A percentile compares a stretch with the other conserved stretches of the same genome.
Conservation (phyloP, 768 basidiomycete species). For the Tulasnella sp. region DNA sequence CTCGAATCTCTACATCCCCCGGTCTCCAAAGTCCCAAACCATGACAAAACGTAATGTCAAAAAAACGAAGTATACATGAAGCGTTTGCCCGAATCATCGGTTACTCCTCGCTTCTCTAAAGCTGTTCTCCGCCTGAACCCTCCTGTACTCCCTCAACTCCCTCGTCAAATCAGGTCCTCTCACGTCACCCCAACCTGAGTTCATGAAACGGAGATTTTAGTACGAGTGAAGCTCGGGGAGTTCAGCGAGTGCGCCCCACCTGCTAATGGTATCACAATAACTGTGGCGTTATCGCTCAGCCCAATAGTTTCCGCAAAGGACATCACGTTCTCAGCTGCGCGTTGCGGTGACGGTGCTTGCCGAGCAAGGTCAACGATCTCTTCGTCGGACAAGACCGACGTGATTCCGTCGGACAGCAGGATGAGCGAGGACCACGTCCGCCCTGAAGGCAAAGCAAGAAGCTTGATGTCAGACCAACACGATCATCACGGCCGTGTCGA, state of each 20-base stretch:
- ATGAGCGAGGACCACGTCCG: slow-evolving; percentile 81
- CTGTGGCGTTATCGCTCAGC: slow-evolving; percentile 88
- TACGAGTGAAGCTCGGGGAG: neutral
- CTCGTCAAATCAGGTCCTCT: slow-evolving; percentile 76
- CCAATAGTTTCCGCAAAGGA: slow-evolving; percentile 82
- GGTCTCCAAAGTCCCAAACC: neutral
- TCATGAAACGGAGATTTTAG: too few species aligned
- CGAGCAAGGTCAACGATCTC: slow-evolving; percentile 91
- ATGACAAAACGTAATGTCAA: neutral
- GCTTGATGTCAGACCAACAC: neutral
- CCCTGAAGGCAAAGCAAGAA: too few species aligned
- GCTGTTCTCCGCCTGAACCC: slow-evolving; percentile 36
- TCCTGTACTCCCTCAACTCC: slow-evolving; percentile 76
- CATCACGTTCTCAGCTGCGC: slow-evolving; percentile 78
- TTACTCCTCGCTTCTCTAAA: slow-evolving; percentile 37
- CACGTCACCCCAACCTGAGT: slow-evolving; percentile 77
- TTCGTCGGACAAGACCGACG: slow-evolving; percentile 85
- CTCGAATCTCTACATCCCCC: neutral
- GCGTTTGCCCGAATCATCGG: too few species aligned
- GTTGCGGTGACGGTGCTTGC: slow-evolving; percentile 61
- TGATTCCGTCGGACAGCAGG: slow-evolving; percentile 90
- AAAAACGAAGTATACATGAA: too few species aligned
- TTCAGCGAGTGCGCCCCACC: neutral
- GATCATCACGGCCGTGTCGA: slow-evolving; percentile 28
- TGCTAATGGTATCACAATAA: slow-evolving; percentile 81